Base-by-base conservation (phyloP, 2,329 filamentous ascomycete species). In the Penicillium paneum region DNA sequence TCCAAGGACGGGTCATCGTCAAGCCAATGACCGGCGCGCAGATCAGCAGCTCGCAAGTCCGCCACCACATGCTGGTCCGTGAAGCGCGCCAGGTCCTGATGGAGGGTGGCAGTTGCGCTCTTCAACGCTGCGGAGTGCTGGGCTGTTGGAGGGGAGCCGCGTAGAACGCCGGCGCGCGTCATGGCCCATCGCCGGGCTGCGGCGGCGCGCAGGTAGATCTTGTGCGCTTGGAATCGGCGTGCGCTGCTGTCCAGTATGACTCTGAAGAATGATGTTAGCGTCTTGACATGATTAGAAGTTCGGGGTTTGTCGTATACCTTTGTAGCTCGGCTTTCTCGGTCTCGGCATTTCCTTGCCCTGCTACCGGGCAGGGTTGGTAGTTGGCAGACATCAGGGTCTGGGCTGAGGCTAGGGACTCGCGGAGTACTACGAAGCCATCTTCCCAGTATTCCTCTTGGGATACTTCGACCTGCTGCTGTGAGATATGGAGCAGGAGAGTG, bases 181-280 rank as follows among this genome's bases (percentile, higher is more conserved):
- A 82, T 81, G 59, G 81, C 75, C 84, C 84, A 87, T 63, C 83
- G 75, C 55, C 80, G 73, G 5, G 80, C 83, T 19, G 83, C 82
- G 3, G 81, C 78, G 13, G 81, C 81, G 58, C 79, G 78, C 5
- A 86, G 75, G 61, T 85, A 86, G 49, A 83, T 79, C 59, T 80
- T 81, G 66, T 87, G 83, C 43, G 82, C 83, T 65, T 80, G 79
- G 69, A 86, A 85, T 4, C 84, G 80, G 44, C 84, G 79, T 34
- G 82, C 77, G 45, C 80, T 79, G 36, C 82, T 80, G 65, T 87
- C 84, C 44, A 80, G 72, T 49, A 87, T 83, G 43, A 87, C 80
- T 45, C 84, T 86, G 49, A 3, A 39, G 26, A 36, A 42, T 58
- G 58, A 3, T 49, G 12, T 52, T 26, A 47, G 26, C 11, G 60